Evolutionary conservation across 306 rosid species (phyloP), one percentile per base, ranked within the genome.

Genomic region (Nissolia schottii): DNA sequence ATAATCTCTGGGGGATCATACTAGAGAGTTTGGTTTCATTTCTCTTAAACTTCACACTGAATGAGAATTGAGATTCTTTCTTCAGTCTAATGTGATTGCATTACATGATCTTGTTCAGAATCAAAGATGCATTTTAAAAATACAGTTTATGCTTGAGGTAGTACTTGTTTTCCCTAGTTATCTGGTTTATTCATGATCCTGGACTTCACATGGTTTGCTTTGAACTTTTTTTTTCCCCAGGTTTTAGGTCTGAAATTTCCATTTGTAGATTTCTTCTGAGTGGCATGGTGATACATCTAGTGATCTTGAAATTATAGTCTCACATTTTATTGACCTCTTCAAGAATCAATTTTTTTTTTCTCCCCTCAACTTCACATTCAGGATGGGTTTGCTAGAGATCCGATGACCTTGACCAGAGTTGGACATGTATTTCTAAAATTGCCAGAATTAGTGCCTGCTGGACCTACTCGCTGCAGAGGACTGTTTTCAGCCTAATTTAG

Each of bases 381-480:
- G 98, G 98, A 79, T 94, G 98, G 96, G n/a, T 91, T 94, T 77
- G 91, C 98, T 20, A 85, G 95, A 88, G 88, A 91, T 79, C 90
- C 92, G 7, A 50, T 32, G 48, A 57, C 85, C 81, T 85, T 94
- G 76, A 87, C 69, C 57, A 75, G 57, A 82, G 92, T 89, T 18
- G 97, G 98, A 67, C 75, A 32, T 18, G 87, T 85, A 20, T 75
- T 94, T 27, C 79, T 91, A 45, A 85, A 78, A 61, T 77, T 81
- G 61, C 81, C 86, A 18, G 83, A 79, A 15, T 23, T 16, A n/a
- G 76, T 53, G 14, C 68, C 88, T n/a, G 74, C 76, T 61, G 73
- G 59, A 69, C 97, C 96, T 4, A 35, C 86, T 38, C 73, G 58
- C 46, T 5, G 98, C 97, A 6, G 92, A 89, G 5, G 98, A 94